Evolutionary conservation across 1,284 basidiomycete species (phyloP).

Genomic region (Leccinum pseudoinsigne): DNA sequence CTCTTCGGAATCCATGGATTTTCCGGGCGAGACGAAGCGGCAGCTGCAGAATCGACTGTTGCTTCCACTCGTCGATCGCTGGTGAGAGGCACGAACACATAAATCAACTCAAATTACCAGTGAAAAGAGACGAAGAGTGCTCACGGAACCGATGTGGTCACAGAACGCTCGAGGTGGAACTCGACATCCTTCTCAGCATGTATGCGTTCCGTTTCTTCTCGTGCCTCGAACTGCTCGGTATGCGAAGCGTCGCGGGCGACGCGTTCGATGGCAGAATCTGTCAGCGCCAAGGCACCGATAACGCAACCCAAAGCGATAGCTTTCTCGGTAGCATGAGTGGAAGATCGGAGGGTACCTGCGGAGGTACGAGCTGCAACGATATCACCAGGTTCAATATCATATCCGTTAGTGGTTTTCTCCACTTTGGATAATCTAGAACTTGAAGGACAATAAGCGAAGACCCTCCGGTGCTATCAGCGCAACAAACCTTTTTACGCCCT

Average conservation of each 20-base stretch:
- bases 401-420: background rate
- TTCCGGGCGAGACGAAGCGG: background rate
- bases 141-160: slow-evolving; percentile 3
- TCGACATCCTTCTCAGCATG: background rate
- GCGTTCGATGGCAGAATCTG: background rate
- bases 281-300: background rate
- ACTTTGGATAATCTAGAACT: background rate
- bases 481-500: background rate
- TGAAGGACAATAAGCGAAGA: background rate
- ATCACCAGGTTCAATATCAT: background rate
- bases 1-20: background rate
- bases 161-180: background rate
- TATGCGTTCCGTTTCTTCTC: background rate
- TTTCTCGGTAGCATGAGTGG: background rate
- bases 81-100: background rate
- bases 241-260: background rate
- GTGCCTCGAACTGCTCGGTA: background rate
- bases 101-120: background rate
- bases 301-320: background rate
- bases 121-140: background rate
- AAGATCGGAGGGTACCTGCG: background rate
- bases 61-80: slow-evolving; percentile 5
- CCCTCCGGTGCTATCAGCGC: background rate
- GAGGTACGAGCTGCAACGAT: background rate
- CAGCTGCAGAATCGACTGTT: background rate